Evolutionary conservation across 208 protist genomes (phyloP).

Genomic region (Crithidia sp.): DNA sequence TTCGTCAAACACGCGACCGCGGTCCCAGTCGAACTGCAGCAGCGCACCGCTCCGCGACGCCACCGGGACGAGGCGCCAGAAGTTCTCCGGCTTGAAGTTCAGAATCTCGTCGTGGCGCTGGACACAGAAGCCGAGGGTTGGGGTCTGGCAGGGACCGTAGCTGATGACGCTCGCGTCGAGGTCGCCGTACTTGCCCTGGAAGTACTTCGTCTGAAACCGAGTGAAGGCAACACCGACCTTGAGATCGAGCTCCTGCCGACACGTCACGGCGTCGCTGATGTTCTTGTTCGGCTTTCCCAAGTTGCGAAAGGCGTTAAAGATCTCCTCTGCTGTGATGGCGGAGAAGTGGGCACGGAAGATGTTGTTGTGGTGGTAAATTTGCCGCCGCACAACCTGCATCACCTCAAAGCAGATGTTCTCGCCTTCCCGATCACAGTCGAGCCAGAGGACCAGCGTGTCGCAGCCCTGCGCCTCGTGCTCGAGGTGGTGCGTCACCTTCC

Average conservation of each 20-base stretch:
- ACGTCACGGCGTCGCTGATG: constrained; percentile 93
- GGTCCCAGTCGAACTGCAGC: constrained; percentile 90
- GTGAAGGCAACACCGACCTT: constrained; percentile 97
- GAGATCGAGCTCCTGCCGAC: constrained; percentile 95
- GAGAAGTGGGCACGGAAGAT: constrained; percentile 94
- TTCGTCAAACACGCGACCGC: constrained; percentile 92
- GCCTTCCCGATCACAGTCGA: constrained; percentile 97
- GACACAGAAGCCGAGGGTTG: constrained; percentile 95
- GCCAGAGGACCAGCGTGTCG: constrained; percentile 92
- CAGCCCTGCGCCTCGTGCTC: constrained; percentile 80
- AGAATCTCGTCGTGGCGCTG: constrained; percentile 92
- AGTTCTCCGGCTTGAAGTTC: constrained; percentile 93
- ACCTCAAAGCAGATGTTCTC: constrained; percentile 99
- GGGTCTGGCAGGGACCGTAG: constrained; percentile 98
- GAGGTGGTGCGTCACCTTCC: constrained; percentile 89
- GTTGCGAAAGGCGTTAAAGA: constrained; percentile 81
- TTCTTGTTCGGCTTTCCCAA: constrained; percentile 92
- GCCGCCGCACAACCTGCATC: constrained; percentile 78
- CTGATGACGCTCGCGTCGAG: constrained; percentile 89
- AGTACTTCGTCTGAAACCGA: constrained; percentile 92
- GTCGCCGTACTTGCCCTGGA: constrained; percentile 91
- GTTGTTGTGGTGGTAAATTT: constrained; percentile 58
- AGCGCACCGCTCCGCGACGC: constrained; percentile 63
- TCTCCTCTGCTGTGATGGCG: constrained; percentile 88
- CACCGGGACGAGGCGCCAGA: constrained; percentile 81